phyloP scores from a whole-genome alignment of 805 yeast genomes.

The Komagataella pastoris region DNA sequence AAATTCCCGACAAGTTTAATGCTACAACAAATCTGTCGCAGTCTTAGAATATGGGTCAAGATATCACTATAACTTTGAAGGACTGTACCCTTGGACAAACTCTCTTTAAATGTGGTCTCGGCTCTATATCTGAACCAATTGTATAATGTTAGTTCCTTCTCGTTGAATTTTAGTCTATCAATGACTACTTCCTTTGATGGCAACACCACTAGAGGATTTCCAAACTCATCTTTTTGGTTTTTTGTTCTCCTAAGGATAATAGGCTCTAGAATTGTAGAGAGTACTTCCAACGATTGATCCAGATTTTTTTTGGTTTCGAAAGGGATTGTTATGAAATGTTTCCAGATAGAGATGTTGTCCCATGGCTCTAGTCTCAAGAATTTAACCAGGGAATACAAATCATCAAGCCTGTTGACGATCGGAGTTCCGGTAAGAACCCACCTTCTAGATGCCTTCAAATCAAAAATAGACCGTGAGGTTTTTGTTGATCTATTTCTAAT shows the following conservation, averaged over 20 bases:
- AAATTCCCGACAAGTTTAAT: conserved; percentile 44
- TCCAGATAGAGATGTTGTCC: conserved; percentile 80
- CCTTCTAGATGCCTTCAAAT: conserved; percentile 45
- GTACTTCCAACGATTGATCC: conserved; percentile 63
- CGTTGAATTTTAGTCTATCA: conserved; percentile 53
- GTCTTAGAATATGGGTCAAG: conserved; percentile 67
- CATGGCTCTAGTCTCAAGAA: conserved; percentile 81
- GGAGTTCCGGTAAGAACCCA: conserved; percentile 95
- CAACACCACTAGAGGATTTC: conserved; percentile 57
- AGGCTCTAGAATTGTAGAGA: conserved; percentile 79
- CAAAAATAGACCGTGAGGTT: conserved; percentile 67
- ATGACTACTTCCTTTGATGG: conserved; percentile 67
- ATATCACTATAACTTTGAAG: conserved; percentile 65
- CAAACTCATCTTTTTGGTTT: conserved; percentile 62
- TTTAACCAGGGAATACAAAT: conserved; percentile 62
- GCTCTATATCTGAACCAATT: conserved; percentile 59
- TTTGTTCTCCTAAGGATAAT: conserved; percentile 76
- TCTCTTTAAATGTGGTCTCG: conserved; percentile 42
- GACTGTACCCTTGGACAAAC: conserved; percentile 52
- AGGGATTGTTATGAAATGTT: conserved; percentile 69
- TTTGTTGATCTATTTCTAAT: conserved; percentile 70
- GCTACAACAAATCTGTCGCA: conserved; percentile 86
- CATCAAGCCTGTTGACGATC: conserved; percentile 78
- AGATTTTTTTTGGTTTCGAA: conserved; percentile 58
- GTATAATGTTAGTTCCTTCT: conserved; percentile 53